Evolutionary conservation across 1,139 yeast species (phyloP), one percentile per base, ranked within the genome.

Genomic region (Lizanozyma gosingica): DNA sequence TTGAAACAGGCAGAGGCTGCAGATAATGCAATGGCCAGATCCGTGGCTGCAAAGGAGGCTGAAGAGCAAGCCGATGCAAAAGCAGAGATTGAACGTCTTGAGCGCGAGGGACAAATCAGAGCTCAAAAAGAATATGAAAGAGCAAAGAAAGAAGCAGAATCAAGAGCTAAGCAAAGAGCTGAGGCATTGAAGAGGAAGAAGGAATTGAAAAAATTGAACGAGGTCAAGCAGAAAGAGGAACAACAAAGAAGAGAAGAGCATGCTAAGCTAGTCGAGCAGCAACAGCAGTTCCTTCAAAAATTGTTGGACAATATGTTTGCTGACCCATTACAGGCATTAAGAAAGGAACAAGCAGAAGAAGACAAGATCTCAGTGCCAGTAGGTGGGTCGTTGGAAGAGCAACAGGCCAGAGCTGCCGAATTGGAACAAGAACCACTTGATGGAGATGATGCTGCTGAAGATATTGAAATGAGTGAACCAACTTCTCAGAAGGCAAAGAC

Each of bases 241-340:
- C 41, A 45, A 40, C 38, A 46, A 44, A 42, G 43, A 44, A 37
- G 44, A 40, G 6, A 42, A 41, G 45, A 47, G 29, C 6, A 40
- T 33, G 33, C 33, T 15, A 33, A 37, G 27, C 32, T 17, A 11
- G 11, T 34, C 15, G 37, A 44, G 37, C 50, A 51, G 43, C 55
- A 50, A 43, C 53, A 52, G 44, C 53, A 55, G 37, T 51, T 54
- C 44, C 45, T 57, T 18, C 45, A 48, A 17, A 57, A 52, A 37
- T 48, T 57, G 32, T 54, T 57, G 38, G 56, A 47, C 15, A 34
- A 39, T 14, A 33, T 39, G 29, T 22, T 6, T 11, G 29, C 29
- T 11, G 29, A 22, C 29, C 29, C 29, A 22, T 22, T 22, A 22
- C 29, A 6, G 29, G 29, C 36, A n/a, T 37, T 40, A 34, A 33